These are phyloP conservation scores for Penicillium griseofulvum DNA, from an alignment of 2,329 filamentous ascomycete genomes.

Conservation along the genomic window DNA sequence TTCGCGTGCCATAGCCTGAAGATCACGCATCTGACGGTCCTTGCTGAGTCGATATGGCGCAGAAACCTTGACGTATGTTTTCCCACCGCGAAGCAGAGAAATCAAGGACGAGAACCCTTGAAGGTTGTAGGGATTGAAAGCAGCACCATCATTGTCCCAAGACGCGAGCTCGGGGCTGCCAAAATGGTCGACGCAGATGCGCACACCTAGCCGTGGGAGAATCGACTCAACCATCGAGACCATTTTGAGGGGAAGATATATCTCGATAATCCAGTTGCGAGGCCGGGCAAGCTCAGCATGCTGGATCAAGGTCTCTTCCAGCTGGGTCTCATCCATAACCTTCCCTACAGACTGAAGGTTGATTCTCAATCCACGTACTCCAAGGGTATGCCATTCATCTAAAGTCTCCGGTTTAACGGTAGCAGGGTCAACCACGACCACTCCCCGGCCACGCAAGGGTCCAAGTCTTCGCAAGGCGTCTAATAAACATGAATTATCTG, in stretches of 20 bases:
- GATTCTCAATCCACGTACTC: conserved; percentile 59
- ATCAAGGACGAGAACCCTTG: conserved; percentile 52
- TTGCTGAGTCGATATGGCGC: conserved; percentile 57
- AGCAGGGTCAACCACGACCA: conserved; percentile 56
- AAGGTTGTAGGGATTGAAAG: conserved; percentile 46
- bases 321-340: conserved; percentile 39
- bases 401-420: conserved; percentile 42
- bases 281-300: conserved; percentile 54
- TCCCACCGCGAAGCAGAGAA: conserved; percentile 46
- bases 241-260: conserved; percentile 56
- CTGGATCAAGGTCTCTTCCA: conserved; percentile 44
- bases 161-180: conserved; percentile 47
- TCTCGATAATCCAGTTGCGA: conserved; percentile 57
- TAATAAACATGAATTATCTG: conserved; percentile 60
- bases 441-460: conserved; percentile 51
- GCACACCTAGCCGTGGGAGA: conserved; percentile 50
- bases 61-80: conserved; percentile 59
- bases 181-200: conserved; percentile 61
- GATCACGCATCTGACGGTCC: conserved; percentile 44
- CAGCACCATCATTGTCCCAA: conserved; percentile 10
- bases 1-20: conserved; percentile 51
- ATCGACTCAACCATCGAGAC: conserved; percentile 51
- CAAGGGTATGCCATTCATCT: conserved; percentile 54
- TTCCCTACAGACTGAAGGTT: conserved; percentile 57
- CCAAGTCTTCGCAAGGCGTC: conserved; percentile 54